Base-by-base conservation (phyloP, 805 yeast genomes). In the Ascoidea tarda region DNA sequence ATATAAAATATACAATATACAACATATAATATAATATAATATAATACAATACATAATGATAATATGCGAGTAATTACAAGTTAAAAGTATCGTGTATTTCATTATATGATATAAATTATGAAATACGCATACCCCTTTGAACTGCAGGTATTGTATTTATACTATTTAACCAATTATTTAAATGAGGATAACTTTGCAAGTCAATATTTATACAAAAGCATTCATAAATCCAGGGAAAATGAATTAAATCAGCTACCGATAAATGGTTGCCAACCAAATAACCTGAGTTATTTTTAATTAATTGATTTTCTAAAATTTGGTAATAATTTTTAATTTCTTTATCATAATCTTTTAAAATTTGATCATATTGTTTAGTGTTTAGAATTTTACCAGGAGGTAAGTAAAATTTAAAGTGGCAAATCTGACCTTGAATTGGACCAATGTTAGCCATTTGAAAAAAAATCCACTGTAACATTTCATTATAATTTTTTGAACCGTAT, bases 371-470 rank as follows among this genome's bases (percentile, higher is more conserved):
- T 21, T 21, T 21, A 21, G 28, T 21, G 28, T 21, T 21, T 21
- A 3, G 28, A 2, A 21, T 21, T 21, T 21, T 21, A 16, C 71
- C 85, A 59, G 77, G 79, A 21, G 73, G 78, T 47, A 77, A 78
- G 59, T 53, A 71, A 5, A 52, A 16, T 1, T 54, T 46, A 60
- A 80, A 82, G 60, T 75, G 81, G 55, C 64, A 62, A 47, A 76
- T 76, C 61, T 81, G 85, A 10, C 87, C 86, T 59, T 74, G 79
- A 72, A 74, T 77, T 53, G 86, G 85, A 44, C 82, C 82, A 47
- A 75, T 65, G 6, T 78, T 76, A 55, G 82, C 79, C 67, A 76
- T 72, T 58, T 79, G 83, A 70, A 78, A 81, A 47, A 70, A 69
- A 6, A 76, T 57, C 75, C 82, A 73, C 56, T 78, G 79, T 58